phyloP scores from a whole-genome alignment of 2,329 filamentous ascomycete genomes.

The Verticillium alfalfae region DNA sequence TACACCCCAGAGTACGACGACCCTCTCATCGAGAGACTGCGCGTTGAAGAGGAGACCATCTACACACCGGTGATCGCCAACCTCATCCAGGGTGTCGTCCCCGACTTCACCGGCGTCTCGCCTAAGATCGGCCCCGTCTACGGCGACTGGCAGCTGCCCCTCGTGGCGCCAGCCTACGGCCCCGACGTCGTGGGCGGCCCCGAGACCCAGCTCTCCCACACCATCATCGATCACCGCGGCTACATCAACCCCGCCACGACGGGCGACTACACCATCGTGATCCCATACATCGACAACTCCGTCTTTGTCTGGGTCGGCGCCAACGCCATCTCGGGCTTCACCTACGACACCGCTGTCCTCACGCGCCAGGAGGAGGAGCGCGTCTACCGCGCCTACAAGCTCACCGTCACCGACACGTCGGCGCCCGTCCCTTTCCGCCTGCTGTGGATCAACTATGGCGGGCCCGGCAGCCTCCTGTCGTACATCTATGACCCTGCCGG shows the following conservation, averaged over 20 bases:
- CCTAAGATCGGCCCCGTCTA: background rate
- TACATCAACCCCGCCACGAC: background rate
- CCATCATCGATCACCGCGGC: conserved; percentile 4
- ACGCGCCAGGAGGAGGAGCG: background rate
- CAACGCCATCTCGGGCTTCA: background rate
- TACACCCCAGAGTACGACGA: background rate
- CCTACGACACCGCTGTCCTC: background rate
- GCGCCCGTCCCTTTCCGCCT: conserved; percentile 2
- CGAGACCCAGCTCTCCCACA: conserved; percentile 1
- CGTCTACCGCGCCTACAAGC: background rate
- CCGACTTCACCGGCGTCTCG: background rate
- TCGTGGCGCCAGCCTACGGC: background rate
- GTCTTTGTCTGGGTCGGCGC: conserved; percentile 2
- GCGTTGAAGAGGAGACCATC: background rate
- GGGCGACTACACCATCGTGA: background rate
- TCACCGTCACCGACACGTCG: background rate
- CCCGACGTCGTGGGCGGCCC: background rate
- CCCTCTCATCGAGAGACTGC: background rate
- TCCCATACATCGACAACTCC: background rate
- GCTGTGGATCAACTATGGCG: conserved; percentile 3
- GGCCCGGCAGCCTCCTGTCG: background rate
- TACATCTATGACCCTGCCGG: background rate
- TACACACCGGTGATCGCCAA: background rate
- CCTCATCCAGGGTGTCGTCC: conserved; percentile 1
- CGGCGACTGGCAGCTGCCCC: background rate